Percentiles rank a stretch among this genome's conserved stretches.
Evolutionary conservation across 2,329 filamentous ascomycete genomes (phyloP).

Genomic region (Berkeleyomyces rouxiae): DNA sequence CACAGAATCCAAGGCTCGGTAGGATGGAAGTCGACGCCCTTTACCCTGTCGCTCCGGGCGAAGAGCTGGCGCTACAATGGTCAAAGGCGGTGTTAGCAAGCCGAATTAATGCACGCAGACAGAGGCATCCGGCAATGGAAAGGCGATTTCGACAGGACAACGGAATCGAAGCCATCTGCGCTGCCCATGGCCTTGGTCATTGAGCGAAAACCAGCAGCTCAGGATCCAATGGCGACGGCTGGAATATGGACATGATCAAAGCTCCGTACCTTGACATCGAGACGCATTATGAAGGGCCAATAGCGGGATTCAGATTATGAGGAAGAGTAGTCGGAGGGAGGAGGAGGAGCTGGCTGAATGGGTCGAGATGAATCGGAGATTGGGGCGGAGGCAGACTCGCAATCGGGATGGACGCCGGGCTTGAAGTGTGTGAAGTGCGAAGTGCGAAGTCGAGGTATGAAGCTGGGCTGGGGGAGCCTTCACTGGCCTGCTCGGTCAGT

Average conservation of each 20-base stretch:
- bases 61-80: constrained; percentile 28
- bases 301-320: neutral
- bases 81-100: constrained; percentile 1
- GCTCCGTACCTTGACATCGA: constrained; percentile 15
- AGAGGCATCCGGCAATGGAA: neutral
- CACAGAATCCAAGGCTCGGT: constrained; percentile 95
- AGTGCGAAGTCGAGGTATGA: neutral
- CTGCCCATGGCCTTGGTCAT: neutral
- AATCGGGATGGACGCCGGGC: neutral
- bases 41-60: constrained; percentile 86
- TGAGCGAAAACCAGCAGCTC: neutral
- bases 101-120: neutral
- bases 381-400: neutral
- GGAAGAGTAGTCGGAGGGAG: neutral
- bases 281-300: constrained; percentile 14
- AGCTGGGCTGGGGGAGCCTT: neutral
- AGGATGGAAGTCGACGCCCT: constrained; percentile 93
- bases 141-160: neutral
- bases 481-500: neutral
- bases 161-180: neutral
- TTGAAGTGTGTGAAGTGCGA: neutral
- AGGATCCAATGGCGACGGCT: neutral
- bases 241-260: neutral
- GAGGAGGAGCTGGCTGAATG: neutral
- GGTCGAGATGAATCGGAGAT: neutral